A percentile compares a stretch with the other conserved stretches of the same genome.
phyloP scores from a whole-genome alignment of 2,329 filamentous ascomycete species.

The Teratosphaeria destructans region DNA sequence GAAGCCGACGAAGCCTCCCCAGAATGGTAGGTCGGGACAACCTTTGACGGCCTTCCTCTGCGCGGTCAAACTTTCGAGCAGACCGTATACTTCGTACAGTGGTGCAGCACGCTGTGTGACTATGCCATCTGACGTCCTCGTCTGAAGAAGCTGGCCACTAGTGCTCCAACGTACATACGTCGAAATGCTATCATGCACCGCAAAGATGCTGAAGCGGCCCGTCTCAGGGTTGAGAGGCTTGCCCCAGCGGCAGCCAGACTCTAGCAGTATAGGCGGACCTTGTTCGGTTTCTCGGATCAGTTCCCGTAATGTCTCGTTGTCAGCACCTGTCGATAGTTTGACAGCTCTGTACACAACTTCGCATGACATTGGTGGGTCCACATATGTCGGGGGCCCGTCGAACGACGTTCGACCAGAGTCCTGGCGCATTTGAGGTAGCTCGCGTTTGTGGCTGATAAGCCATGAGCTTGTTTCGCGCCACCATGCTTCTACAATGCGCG shows the following conservation, averaged over 20 bases:
- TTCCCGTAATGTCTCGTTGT: constrained; percentile 21
- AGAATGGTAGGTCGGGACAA: constrained; percentile 47
- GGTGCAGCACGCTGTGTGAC: neutral
- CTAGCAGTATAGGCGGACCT: constrained; percentile 32
- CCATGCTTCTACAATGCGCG: constrained; percentile 62
- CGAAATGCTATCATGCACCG: constrained; percentile 42
- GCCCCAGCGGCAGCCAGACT: constrained; percentile 37
- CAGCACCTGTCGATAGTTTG: neutral
- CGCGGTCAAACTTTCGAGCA: constrained; percentile 30
- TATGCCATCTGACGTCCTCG: constrained; percentile 3
- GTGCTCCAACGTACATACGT: constrained; percentile 16
- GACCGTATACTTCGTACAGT: constrained; percentile 30
- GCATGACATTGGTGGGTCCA: neutral
- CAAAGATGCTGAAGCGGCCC: constrained; percentile 65
- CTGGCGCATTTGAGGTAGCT: neutral
- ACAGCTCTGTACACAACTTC: neutral
- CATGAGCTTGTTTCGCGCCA: constrained; percentile 47
- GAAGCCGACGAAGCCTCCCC: constrained; percentile 76
- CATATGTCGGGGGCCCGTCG: neutral
- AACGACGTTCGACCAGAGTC: constrained; percentile 1
- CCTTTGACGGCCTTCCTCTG: constrained; percentile 25
- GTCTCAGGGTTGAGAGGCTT: constrained; percentile 35
- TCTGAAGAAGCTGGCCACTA: constrained; percentile 5
- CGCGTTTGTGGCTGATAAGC: neutral
- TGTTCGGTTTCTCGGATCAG: constrained; percentile 19